These are phyloP conservation scores for Hypoxylon rickii DNA, from an alignment of 495 filamentous ascomycete species.

Conservation along the genomic window DNA sequence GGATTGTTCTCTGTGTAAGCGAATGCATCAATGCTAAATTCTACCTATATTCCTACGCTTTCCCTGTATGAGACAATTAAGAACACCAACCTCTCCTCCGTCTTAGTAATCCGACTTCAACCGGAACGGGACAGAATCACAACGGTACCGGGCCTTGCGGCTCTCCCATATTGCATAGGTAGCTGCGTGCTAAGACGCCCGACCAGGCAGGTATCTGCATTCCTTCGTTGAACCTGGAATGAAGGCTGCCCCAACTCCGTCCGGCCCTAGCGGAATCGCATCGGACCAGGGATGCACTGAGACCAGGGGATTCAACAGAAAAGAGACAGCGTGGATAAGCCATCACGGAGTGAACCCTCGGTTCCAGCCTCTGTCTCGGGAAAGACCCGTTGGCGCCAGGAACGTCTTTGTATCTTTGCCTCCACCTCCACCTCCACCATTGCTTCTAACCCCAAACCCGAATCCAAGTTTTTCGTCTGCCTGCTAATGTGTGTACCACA, in stretches of 20 bases:
- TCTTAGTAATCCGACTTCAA: neutral
- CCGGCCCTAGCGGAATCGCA: slow-evolving; percentile 21
- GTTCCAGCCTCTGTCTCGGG: slow-evolving; percentile 17
- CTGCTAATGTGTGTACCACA: too few relatives aligned
- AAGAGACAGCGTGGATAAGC: neutral
- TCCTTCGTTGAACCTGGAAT: slow-evolving; percentile 4
- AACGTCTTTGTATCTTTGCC: slow-evolving; percentile 2
- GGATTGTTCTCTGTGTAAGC: neutral
- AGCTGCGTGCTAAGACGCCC: too few relatives aligned
- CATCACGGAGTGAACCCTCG: slow-evolving; percentile 16
- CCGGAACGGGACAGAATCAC: neutral
- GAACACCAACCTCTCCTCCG: neutral
- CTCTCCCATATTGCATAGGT: too few relatives aligned
- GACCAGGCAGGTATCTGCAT: neutral
- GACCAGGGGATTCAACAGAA: too few relatives aligned
- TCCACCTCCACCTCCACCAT: too few relatives aligned
- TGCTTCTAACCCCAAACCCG: too few relatives aligned
- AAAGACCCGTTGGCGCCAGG: slow-evolving; percentile 14
- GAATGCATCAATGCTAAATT: too few relatives aligned
- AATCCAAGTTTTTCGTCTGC: too few relatives aligned
- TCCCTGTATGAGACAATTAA: neutral
- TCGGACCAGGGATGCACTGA: too few relatives aligned
- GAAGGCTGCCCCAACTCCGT: slow-evolving; percentile 14
- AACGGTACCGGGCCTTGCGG: slow-evolving; percentile 23
- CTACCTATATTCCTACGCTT: too few relatives aligned